Evolutionary conservation across 768 basidiomycete genomes (phyloP).

Genomic region (Phallus indusiatus): DNA sequence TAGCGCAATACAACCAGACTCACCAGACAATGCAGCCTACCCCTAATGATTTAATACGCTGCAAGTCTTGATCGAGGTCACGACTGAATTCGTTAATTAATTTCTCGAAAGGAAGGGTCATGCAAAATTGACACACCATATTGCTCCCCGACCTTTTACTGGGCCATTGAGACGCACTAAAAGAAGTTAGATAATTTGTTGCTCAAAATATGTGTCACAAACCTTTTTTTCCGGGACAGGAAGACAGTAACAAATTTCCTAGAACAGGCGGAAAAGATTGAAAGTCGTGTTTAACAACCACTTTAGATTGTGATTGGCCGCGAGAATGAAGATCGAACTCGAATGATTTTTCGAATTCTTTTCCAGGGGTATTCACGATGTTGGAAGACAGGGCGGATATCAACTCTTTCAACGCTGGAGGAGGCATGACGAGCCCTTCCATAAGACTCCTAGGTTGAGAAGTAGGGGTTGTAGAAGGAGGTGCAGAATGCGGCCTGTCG

Average conservation of each 20-base stretch:
- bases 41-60: constrained; percentile 60
- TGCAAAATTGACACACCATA: constrained; percentile 34
- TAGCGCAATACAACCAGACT: constrained; percentile 13
- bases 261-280: constrained; percentile 24
- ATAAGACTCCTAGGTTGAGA: background rate
- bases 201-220: constrained; percentile 8
- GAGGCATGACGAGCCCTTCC: background rate
- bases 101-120: background rate
- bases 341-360: background rate
- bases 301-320: background rate
- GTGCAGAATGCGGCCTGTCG: constrained; percentile 1
- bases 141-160: constrained; percentile 66
- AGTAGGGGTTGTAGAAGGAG: background rate
- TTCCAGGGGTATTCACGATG: background rate
- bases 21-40: constrained; percentile 81
- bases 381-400: constrained; percentile 5
- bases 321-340: too few species aligned
- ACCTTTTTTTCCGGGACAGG: constrained; percentile 95
- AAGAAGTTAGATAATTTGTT: background rate
- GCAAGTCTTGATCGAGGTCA: constrained; percentile 68
- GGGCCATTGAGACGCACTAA: constrained; percentile 66
- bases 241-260: constrained; percentile 84
- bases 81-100: constrained; percentile 24
- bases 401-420: background rate
- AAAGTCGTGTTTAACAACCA: background rate